Percentiles rank a stretch among this genome's conserved stretches.
Conservation (phyloP, 176 grass and related monocot species). For the Oropetium thomaeum region DNA sequence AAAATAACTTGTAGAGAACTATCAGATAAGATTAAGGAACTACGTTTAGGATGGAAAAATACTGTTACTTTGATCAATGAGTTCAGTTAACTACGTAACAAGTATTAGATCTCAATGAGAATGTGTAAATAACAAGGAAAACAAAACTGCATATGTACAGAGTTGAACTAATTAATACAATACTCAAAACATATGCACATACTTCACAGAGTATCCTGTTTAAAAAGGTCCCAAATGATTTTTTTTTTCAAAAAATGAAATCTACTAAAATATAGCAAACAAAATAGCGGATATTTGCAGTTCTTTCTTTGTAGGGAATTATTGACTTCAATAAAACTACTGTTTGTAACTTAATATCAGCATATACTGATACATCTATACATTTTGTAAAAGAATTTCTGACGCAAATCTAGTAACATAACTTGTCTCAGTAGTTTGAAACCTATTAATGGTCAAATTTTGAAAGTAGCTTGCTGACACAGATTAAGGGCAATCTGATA, state of each 20-base stretch:
- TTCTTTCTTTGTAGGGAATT: not conserved
- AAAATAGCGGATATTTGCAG: not conserved
- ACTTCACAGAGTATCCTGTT: not conserved
- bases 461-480: not conserved
- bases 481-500: not conserved
- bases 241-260: not conserved
- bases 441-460: not conserved
- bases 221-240: not conserved
- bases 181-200: not conserved
- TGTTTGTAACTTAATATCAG: not conserved
- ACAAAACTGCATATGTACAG: not conserved
- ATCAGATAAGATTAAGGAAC: not conserved
- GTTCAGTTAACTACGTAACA: not conserved
- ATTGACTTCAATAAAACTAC: not conserved
- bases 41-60: not conserved
- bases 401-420: not conserved
- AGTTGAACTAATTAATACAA: not conserved
- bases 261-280: not conserved
- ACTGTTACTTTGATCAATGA: not conserved
- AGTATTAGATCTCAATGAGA: not conserved
- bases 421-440: not conserved
- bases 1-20: not conserved
- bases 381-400: not conserved
- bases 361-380: not conserved
- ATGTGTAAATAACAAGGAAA: not conserved